Evolutionary conservation across 208 protist species (phyloP), one percentile per base, ranked within the genome.

Genomic region (Jaenimonas drosophilae): DNA sequence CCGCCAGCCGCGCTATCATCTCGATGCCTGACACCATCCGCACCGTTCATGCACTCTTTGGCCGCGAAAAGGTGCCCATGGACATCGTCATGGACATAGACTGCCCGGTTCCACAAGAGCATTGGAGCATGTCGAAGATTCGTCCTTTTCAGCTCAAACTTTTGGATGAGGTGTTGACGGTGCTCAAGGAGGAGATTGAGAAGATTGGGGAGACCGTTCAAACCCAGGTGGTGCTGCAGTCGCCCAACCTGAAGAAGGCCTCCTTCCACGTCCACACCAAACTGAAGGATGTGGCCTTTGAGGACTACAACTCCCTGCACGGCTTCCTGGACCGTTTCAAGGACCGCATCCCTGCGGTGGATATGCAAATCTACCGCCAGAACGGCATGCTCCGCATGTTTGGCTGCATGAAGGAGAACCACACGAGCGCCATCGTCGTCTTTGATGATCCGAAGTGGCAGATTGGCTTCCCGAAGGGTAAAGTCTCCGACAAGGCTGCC

Each of bases 361-460:
- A 91, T 42, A 27, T 88, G 54, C 83, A 91, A 45, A 91, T 91
- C 37, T 91, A 88, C 51, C 77, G 83, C 33, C 43, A 59, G 3
- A 69, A 88, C 52, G 83, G 83, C 27, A 91, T 91, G 83, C 70
- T 91, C 26, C 77, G 83, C 37, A 91, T 91, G 83, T 82, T 72
- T 52, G 63, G 64, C 50, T 88, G 73, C 54, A 88, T 88, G 78
- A 91, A 91, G 54, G 77, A 91, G 68, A 91, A 91, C 56, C 78
- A 73, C 67, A 88, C 77, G 20, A 91, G 83, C 45, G 76, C 83
- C 27, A 91, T 91, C 20, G 50, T 61, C 16, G 78, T 91, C 14
- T 87, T 82, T 48, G 76, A 87, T 23, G 66, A 78, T 17, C 56
- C 57, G 0, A 60, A 66, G 43, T 88, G 78, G 76, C 76, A 88